These are phyloP conservation scores for Corylus avellana DNA, from an alignment of 306 rosid species.

Conservation along the genomic window DNA sequence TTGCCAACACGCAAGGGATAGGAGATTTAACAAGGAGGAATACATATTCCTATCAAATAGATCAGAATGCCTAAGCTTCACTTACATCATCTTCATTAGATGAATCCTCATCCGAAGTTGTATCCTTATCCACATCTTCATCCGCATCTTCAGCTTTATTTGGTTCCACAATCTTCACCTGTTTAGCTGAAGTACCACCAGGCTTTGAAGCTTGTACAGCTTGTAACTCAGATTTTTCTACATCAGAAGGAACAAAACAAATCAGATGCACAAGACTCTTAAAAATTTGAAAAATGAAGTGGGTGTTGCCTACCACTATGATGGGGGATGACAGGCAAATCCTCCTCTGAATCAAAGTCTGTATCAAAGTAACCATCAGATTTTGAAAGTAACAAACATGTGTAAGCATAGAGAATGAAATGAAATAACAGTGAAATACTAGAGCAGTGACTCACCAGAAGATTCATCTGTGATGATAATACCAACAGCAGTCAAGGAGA, in stretches of 20 bases:
- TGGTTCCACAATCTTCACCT: slow-evolving; percentile 35
- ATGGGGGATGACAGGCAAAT: slow-evolving; percentile 19
- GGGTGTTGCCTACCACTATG: slow-evolving; percentile 35
- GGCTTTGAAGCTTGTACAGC: slow-evolving; percentile 28
- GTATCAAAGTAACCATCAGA: not conserved
- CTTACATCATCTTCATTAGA: slow-evolving; percentile 43
- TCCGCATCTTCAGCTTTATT: slow-evolving; percentile 30
- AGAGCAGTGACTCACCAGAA: slow-evolving; percentile 45
- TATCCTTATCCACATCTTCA: slow-evolving; percentile 31
- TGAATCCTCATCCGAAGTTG: slow-evolving; percentile 42
- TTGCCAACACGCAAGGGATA: not conserved
- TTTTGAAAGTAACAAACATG: slow-evolving; percentile 29
- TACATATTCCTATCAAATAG: not conserved
- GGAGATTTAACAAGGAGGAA: not conserved
- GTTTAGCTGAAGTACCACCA: slow-evolving; percentile 25
- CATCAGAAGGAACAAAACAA: not conserved
- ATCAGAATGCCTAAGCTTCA: slow-evolving; percentile 26
- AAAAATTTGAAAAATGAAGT: not conserved
- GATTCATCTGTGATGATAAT: slow-evolving; percentile 24
- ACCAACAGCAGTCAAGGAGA: slow-evolving; percentile 46
- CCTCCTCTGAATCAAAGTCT: slow-evolving; percentile 38
- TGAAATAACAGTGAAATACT: slow-evolving; percentile 15
- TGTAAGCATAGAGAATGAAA: slow-evolving; percentile 8
- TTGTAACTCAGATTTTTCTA: slow-evolving; percentile 30
- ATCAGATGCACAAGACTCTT: not conserved